Evolutionary conservation across 257 asterid species (phyloP).

Genomic region (Scutellaria minor): DNA sequence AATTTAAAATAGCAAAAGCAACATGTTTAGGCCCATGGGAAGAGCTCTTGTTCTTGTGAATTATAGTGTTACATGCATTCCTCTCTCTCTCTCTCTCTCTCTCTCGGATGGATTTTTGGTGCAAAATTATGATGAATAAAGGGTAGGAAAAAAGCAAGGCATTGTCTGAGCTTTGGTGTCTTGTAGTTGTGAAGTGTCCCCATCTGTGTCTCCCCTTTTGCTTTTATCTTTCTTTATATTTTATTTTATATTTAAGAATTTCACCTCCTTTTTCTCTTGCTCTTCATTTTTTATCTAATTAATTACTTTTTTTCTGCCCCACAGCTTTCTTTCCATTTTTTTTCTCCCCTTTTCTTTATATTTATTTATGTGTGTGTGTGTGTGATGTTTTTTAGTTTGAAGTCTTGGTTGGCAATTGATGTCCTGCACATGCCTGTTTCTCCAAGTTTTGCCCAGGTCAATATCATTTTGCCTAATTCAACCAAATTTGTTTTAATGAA

Average conservation of each 20-base stretch:
- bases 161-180: conserved; percentile 45
- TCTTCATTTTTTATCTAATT: background rate
- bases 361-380: background rate
- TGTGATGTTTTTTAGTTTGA: background rate
- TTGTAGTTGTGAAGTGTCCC: conserved; percentile 40
- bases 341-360: background rate
- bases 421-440: conserved; percentile 27
- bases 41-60: background rate
- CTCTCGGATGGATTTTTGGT: background rate
- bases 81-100: no score
- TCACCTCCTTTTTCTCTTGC: background rate
- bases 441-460: no score
- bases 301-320: conserved; percentile 1
- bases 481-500: no score
- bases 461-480: no score
- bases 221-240: conserved; percentile 26
- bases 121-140: conserved; percentile 13
- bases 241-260: conserved; percentile 10
- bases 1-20: background rate
- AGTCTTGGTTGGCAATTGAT: conserved; percentile 35
- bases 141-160: conserved; percentile 32
- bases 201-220: conserved; percentile 42
- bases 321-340: background rate
- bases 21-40: conserved; percentile 10
- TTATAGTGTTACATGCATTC: no score